Evolutionary conservation across 768 basidiomycete genomes (phyloP), one percentile per base, ranked within the genome.

Genomic region (Strobilomyces confusus): DNA sequence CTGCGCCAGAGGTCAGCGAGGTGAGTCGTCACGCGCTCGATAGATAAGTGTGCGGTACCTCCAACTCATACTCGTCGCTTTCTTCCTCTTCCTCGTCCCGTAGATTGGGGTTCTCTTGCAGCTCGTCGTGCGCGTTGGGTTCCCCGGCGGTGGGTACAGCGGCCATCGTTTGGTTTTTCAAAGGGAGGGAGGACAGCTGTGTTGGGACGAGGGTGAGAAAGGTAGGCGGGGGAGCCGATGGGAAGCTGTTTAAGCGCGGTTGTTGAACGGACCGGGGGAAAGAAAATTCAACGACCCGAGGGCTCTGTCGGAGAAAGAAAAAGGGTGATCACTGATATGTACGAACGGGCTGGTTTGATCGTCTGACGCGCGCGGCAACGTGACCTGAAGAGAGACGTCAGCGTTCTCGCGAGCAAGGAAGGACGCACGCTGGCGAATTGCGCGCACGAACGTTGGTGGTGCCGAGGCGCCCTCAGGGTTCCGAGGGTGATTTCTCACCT

Each of bases 381-480:
- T 51, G 52, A n/a, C n/a, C n/a, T n/a, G n/a, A n/a, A n/a, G n/a
- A n/a, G n/a, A 66, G 48, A 13, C 13, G 37, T 26, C 33, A 54
- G 57, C 58, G 22, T 44, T 59, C 59, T 48, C 41, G 54, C 49
- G 48, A 52, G 26, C n/a, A n/a, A 29, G 52, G 9, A 30, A 26
- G 29, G 15, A 41, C 63, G 60, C 50, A 52, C 56, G 44, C 49
- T 50, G 49, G 38, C 65, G 52, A 65, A 64, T 67, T 58, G 50
- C 44, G 43, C 42, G 44, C 49, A 54, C 63, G 57, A 65, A 66
- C 65, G 65, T 68, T 68, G 63, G 55, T 43, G 7, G 51, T 54
- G 49, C 57, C 41, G 45, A 44, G 40, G 49, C 44, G 58, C 19
- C 5, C 55, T 47, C 30, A 49, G 15, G 20, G 38, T 38, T 59